Percentiles rank a stretch among this genome's conserved stretches.
Conservation (phyloP, 2,329 filamentous ascomycete genomes). For the Ceratocystis albifundus region DNA sequence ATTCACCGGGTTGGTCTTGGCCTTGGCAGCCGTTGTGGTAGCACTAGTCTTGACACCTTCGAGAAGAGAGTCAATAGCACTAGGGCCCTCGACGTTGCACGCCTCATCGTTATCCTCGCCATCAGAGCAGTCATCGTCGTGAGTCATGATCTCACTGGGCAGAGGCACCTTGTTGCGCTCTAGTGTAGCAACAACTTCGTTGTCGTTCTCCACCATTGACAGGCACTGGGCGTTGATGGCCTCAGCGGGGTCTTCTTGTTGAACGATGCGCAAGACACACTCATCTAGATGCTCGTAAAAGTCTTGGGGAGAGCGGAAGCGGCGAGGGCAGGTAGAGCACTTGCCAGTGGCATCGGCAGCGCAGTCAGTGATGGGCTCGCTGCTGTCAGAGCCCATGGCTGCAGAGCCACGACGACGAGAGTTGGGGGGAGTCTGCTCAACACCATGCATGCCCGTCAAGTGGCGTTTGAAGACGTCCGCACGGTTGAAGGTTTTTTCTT, state of each 20-base stretch:
- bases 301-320: constrained; percentile 86
- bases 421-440: constrained; percentile 87
- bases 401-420: constrained; percentile 58
- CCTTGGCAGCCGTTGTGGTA: constrained; percentile 38
- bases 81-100: constrained; percentile 30
- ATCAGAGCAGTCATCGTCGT: constrained; percentile 40
- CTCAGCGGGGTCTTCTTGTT: constrained; percentile 58
- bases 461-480: constrained; percentile 95
- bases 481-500: constrained; percentile 91
- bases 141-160: constrained; percentile 39
- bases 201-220: constrained; percentile 53
- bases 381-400: constrained; percentile 25
- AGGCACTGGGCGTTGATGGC: constrained; percentile 56
- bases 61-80: constrained; percentile 31
- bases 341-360: constrained; percentile 75
- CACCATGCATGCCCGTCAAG: constrained; percentile 76
- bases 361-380: constrained; percentile 58
- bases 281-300: constrained; percentile 95
- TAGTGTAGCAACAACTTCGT: constrained; percentile 49
- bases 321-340: constrained; percentile 86
- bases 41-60: constrained; percentile 42
- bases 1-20: constrained; percentile 44
- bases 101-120: constrained; percentile 45
- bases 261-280: constrained; percentile 59
- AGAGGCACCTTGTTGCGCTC: constrained; percentile 51